Evolutionary conservation across 2,329 filamentous ascomycete species (phyloP).

Genomic region (Coniochaeta prunicola): DNA sequence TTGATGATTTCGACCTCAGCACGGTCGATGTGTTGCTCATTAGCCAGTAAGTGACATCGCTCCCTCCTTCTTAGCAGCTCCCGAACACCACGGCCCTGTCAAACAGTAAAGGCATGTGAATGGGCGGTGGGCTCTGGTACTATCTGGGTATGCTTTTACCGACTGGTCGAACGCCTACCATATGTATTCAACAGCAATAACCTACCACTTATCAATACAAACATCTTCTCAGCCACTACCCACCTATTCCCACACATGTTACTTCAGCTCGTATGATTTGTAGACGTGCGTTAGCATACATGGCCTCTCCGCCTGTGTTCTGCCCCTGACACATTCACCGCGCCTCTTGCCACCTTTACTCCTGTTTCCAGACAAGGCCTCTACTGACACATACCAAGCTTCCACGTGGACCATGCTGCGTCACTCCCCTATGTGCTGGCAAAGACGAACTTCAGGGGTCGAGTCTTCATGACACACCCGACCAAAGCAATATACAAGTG

Average conservation of each 20-base stretch:
- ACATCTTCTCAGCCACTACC: conserved; percentile 14
- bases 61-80: conserved; percentile 19
- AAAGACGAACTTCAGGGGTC: conserved; percentile 94
- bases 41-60: conserved; percentile 74
- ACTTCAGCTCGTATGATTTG: neutral
- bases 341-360: neutral
- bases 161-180: conserved; percentile 1
- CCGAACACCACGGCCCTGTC: neutral
- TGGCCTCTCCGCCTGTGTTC: neutral
- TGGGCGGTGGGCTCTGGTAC: conserved; percentile 5
- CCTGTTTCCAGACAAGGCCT: neutral
- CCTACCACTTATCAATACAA: conserved; percentile 12
- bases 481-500: conserved; percentile 99
- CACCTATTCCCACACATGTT: conserved; percentile 5
- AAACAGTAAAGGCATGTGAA: conserved; percentile 5
- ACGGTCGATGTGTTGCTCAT: conserved; percentile 95
- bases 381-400: conserved; percentile 47
- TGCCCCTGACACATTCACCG: neutral
- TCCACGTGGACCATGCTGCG: conserved; percentile 96
- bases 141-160: conserved; percentile 3
- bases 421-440: conserved; percentile 96
- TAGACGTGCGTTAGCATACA: neutral
- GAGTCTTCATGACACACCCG: conserved; percentile 98
- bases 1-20: conserved; percentile 96
- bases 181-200: conserved; percentile 15